Conservation (phyloP, 441 rosid genomes). For the Adansonia grandidieri region DNA sequence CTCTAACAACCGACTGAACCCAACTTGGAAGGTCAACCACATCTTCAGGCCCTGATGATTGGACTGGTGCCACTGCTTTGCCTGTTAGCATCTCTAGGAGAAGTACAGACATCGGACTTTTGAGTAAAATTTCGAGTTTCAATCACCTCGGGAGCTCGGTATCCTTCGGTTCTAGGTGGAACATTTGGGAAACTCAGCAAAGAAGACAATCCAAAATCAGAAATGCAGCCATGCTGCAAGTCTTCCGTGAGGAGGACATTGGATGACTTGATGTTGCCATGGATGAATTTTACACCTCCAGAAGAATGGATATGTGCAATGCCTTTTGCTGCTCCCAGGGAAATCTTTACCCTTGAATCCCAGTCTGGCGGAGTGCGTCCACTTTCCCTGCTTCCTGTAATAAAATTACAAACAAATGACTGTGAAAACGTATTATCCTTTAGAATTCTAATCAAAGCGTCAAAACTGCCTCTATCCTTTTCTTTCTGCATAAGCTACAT, state of each 20-base stretch:
- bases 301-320: conserved; percentile 55
- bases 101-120: conserved; percentile 68
- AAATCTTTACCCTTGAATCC: conserved; percentile 60
- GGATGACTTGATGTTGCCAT: conserved; percentile 74
- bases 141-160: conserved; percentile 66
- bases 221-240: conserved; percentile 52
- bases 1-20: conserved; percentile 82
- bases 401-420: conserved; percentile 7
- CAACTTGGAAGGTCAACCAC: conserved; percentile 74
- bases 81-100: conserved; percentile 74
- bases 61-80: conserved; percentile 56
- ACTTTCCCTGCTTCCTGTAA: conserved; percentile 52
- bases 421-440: background rate
- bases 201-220: conserved; percentile 68
- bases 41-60: conserved; percentile 56
- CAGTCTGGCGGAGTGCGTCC: conserved; percentile 52
- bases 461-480: background rate
- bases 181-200: conserved; percentile 52
- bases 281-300: conserved; percentile 57
- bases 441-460: background rate
- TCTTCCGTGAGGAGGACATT: conserved; percentile 65
- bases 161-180: conserved; percentile 62
- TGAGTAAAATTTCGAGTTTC: conserved; percentile 60
- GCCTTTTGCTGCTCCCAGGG: conserved; percentile 56
- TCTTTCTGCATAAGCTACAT: background rate